A percentile compares a stretch with the other conserved stretches of the same genome.
phyloP scores from a whole-genome alignment of 257 asterid species.

The Dorcoceras hygrometricum region DNA sequence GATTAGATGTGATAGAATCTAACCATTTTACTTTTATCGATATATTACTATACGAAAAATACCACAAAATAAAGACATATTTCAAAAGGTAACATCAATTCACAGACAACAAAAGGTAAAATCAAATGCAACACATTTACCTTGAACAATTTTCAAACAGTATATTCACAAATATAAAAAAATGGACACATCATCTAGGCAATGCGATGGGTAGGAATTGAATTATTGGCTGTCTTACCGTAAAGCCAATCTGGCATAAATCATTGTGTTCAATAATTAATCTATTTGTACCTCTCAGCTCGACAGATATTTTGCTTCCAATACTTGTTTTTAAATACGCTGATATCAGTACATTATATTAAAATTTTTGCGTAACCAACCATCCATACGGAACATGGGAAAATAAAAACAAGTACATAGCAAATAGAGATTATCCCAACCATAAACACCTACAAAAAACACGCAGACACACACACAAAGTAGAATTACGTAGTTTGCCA shows the following conservation, averaged over 20 bases:
- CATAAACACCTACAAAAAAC: neutral
- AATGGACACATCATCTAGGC: neutral
- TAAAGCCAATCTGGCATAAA: neutral
- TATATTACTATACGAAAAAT: no score
- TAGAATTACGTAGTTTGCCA: neutral
- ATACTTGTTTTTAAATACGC: conserved; percentile 7
- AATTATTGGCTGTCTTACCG: neutral
- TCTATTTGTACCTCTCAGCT: conserved; percentile 27
- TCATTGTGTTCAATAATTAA: conserved; percentile 8
- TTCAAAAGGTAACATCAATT: no score
- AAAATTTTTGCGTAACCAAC: neutral
- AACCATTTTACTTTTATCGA: no score
- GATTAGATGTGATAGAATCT: no score
- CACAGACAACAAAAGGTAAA: no score
- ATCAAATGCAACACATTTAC: no score
- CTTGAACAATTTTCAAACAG: no score
- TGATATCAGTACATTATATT: conserved; percentile 1
- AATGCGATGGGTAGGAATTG: neutral
- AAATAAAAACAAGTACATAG: conserved; percentile 2
- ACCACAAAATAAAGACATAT: no score
- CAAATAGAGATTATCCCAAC: conserved; percentile 15
- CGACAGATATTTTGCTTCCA: conserved; percentile 30
- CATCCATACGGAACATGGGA: conserved; percentile 1
- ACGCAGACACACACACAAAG: neutral
- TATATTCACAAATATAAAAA: no score